Percentiles rank a stretch among this genome's conserved stretches.
These are phyloP conservation scores for Trebouxia gelatinosa DNA, from an alignment of 163 green algal species.

Conservation along the genomic window DNA sequence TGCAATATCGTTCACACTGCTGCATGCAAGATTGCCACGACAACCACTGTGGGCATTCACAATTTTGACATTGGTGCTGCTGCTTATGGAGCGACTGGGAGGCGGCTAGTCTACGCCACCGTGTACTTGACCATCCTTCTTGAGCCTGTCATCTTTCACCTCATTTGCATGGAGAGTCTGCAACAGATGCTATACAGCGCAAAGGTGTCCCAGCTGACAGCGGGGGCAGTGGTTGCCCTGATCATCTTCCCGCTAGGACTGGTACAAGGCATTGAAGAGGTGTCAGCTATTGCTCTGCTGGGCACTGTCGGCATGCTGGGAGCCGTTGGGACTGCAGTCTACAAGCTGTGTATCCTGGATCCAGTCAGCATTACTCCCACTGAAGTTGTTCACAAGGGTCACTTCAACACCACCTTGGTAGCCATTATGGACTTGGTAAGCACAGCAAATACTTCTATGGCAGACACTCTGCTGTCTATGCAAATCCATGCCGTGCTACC, in stretches of 20 bases:
- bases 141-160: conserved; percentile 44
- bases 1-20: too few relatives aligned
- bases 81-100: conserved; percentile 32
- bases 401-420: conserved; percentile 32
- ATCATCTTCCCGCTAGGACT: conserved; percentile 49
- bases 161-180: conserved; percentile 41
- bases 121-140: conserved; percentile 42
- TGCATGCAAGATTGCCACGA: too few relatives aligned
- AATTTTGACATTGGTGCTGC: conserved; percentile 32
- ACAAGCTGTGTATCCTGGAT: conserved; percentile 17
- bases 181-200: conserved; percentile 19
- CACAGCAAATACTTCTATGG: too few relatives aligned
- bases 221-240: conserved; percentile 28
- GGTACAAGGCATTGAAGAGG: conserved; percentile 38
- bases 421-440: conserved; percentile 46
- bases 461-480: too few relatives aligned
- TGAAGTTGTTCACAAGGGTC: neutral
- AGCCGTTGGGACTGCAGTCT: conserved; percentile 25
- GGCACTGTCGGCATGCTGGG: conserved; percentile 44
- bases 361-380: neutral
- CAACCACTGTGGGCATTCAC: too few relatives aligned
- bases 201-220: conserved; percentile 21
- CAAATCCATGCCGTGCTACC: too few relatives aligned
- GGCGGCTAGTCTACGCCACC: conserved; percentile 41
- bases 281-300: conserved; percentile 42